phyloP scores from a whole-genome alignment of 2,329 filamentous ascomycete genomes.

The Diaporthe vaccinii region DNA sequence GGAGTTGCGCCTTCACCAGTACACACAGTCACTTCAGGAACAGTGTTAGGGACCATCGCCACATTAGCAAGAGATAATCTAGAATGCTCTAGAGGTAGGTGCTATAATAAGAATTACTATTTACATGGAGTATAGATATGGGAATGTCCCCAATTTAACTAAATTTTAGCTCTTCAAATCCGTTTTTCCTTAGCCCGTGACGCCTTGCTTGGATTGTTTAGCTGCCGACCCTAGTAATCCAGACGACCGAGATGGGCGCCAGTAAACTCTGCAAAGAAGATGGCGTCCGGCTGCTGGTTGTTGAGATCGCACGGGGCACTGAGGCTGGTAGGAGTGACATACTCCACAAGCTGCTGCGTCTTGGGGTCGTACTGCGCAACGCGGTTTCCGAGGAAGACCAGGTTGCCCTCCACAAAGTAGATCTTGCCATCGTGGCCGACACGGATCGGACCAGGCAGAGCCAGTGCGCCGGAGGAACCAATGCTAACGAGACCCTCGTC shows the following conservation, averaged over 20 bases:
- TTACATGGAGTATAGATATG: neutral
- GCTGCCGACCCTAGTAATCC: neutral
- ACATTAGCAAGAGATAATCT: no score
- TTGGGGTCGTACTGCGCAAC: constrained; percentile 23
- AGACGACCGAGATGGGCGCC: constrained; percentile 9
- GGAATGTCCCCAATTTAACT: neutral
- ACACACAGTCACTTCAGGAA: no score
- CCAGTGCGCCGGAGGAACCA: constrained; percentile 7
- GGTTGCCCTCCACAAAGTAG: constrained; percentile 26
- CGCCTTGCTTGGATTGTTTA: neutral
- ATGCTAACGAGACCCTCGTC: neutral
- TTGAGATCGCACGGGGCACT: constrained; percentile 23
- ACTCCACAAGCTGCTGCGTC: constrained; percentile 28
- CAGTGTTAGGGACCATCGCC: no score
- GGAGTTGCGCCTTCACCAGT: no score
- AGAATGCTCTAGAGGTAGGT: no score
- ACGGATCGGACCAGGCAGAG: neutral
- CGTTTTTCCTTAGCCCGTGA: neutral
- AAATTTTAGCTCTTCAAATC: neutral
- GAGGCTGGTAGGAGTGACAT: constrained; percentile 19
- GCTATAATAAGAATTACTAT: no score
- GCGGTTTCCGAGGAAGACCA: constrained; percentile 29
- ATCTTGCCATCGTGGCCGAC: constrained; percentile 24
- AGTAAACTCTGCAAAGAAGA: constrained; percentile 15
- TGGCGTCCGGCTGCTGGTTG: constrained; percentile 20